Evolutionary conservation across 805 yeast species (phyloP).

Genomic region (Sugiyamaella lignohabitans): DNA sequence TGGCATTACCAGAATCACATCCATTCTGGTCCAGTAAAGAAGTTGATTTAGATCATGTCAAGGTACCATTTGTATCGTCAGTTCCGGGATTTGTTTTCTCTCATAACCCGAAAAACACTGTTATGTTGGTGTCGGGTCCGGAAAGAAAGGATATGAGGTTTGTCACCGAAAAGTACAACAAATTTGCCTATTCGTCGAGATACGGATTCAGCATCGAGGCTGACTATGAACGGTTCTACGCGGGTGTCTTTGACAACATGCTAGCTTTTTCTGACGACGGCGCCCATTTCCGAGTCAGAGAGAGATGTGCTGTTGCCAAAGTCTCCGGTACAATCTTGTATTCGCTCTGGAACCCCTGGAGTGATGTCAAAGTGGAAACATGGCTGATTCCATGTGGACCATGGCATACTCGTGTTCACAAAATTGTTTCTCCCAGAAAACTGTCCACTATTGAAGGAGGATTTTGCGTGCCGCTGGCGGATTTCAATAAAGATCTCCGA

Average conservation of each 20-base stretch:
- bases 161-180: conserved; percentile 22
- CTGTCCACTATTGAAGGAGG: conserved; percentile 18
- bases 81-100: conserved; percentile 16
- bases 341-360: conserved; percentile 19
- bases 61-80: not conserved
- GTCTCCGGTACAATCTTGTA: conserved; percentile 9
- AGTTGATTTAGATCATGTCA: not conserved
- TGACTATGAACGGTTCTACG: conserved; percentile 7
- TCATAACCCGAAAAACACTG: conserved; percentile 11
- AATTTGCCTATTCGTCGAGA: conserved; percentile 24
- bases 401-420: conserved; percentile 23
- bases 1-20: conserved; percentile 19
- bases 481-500: not conserved
- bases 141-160: conserved; percentile 7
- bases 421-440: conserved; percentile 9
- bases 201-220: conserved; percentile 23
- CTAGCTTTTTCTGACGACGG: conserved; percentile 21
- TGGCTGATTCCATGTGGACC: conserved; percentile 20
- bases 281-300: conserved; percentile 12
- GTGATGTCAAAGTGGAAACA: conserved; percentile 19
- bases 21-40: conserved; percentile 20
- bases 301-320: conserved; percentile 9
- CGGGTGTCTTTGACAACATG: conserved; percentile 20
- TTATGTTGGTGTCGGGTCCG: conserved; percentile 13
- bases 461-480: conserved; percentile 11